phyloP scores from a whole-genome alignment of 352 stramenopile species.

The Globisporangium cylindrosporum region DNA sequence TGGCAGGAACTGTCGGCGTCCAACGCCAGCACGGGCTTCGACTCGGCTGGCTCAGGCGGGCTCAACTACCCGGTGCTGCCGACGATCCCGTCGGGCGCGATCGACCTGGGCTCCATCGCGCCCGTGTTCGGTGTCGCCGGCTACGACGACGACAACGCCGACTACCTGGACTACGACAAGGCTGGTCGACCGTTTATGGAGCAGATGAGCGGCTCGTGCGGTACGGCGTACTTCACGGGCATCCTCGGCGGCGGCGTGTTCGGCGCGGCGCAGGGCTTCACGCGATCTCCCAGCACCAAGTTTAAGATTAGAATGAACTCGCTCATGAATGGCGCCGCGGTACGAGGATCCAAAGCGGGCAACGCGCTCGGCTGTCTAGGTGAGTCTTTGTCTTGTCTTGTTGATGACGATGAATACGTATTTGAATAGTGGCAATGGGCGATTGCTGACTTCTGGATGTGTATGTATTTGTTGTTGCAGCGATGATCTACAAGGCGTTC shows the following conservation, averaged over 20 bases:
- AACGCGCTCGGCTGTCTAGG: conserved; percentile 80
- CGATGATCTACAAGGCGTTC: conserved; percentile 87
- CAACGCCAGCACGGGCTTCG: conserved; percentile 27
- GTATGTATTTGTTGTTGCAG: conserved; percentile 29
- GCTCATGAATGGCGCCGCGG: conserved; percentile 81
- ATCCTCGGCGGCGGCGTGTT: conserved; percentile 77
- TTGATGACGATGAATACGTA: background rate
- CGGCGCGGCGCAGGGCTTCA: conserved; percentile 65
- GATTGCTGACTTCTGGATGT: conserved; percentile 11
- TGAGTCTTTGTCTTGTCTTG: conserved; percentile 24
- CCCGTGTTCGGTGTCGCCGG: conserved; percentile 81
- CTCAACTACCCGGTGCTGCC: conserved; percentile 73
- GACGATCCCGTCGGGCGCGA: conserved; percentile 68
- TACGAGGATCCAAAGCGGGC: conserved; percentile 80
- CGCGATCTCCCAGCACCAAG: conserved; percentile 75
- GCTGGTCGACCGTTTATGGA: conserved; percentile 82
- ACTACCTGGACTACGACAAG: conserved; percentile 88
- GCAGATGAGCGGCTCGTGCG: conserved; percentile 75
- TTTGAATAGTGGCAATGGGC: background rate
- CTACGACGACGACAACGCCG: conserved; percentile 69
- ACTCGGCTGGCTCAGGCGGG: conserved; percentile 39
- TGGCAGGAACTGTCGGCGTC: conserved; percentile 67
- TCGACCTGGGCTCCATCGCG: conserved; percentile 82
- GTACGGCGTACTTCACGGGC: conserved; percentile 80
- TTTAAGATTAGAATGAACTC: conserved; percentile 89